Base-by-base conservation (phyloP, 306 rosid species). In the Ammopiptanthus mongolicus region DNA sequence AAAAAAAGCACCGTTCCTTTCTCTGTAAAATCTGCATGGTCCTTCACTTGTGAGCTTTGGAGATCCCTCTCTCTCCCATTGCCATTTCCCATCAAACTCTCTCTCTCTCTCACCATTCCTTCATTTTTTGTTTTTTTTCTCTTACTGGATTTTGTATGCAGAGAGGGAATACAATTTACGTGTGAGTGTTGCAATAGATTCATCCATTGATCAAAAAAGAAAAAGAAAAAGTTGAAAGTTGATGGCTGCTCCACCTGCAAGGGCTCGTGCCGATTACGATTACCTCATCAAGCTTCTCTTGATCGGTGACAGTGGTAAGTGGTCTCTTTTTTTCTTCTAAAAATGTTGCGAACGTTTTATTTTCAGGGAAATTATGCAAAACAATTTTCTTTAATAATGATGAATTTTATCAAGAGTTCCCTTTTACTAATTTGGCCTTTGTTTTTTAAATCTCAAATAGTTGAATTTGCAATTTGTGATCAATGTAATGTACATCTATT, bases 181-280 rank as follows among this genome's bases (percentile, higher is more conserved):
- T 19, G 39, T 11, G 1, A 61, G 68, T 69, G 31, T 71, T 47
- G 68, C 63, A 13, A 76, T 41, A 53, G 50, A 72, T 83, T 63
- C 47, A 76, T 70, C 67, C 11, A 62, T 58, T 69, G 44, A 29
- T 61, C 46, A 2, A 33, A 11, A 34, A 1, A n/a, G 44, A 6
- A 9, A 11, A 51, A 39, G 6, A 14, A 14, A 14, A 7, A 15
- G 18, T 69, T 71, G 6, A 29, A 74, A 28, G 68, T 69, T 71
- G 47, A 92, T 95, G 98, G 98, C 98, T 86, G 96, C 97, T 86
- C 98, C 97, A 85, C 91, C 96, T 57, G 92, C 97, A 73, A 91
- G 97, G 88, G 97, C 98, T 82, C 89, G 98, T 46, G 98, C 98
- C 73, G 98, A 95, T 90, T 95, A 91, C 73, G 98, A 95, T 84